Conservation (phyloP, 129 eudicot species). For the Kitagawia praeruptora region DNA sequence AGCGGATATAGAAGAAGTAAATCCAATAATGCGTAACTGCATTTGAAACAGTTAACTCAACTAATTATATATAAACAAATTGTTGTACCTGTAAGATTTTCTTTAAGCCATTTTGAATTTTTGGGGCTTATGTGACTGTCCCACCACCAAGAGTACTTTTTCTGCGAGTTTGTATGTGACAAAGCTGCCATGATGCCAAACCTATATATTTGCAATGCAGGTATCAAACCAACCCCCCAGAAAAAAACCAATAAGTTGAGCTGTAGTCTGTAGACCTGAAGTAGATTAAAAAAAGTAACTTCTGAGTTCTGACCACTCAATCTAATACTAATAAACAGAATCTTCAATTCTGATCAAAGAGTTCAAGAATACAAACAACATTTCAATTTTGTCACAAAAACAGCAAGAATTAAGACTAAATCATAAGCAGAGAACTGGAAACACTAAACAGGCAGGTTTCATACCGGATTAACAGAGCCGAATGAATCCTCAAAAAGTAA, state of each 20-base stretch:
- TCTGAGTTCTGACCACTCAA: slow-evolving; percentile 6
- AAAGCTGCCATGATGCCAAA: slow-evolving; percentile 47
- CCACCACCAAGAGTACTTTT: slow-evolving; percentile 99
- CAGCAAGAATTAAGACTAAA: background rate
- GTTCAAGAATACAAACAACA: background rate
- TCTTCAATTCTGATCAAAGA: slow-evolving; percentile 16
- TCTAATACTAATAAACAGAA: slow-evolving; percentile 3
- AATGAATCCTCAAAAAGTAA: background rate
- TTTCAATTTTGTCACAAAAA: background rate
- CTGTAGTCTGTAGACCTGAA: background rate
- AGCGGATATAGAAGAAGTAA: background rate
- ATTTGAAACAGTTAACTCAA: background rate
- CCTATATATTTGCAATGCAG: background rate
- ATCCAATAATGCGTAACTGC: background rate
- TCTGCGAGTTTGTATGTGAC: slow-evolving; percentile 39
- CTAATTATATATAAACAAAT: background rate
- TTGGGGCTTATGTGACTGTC: slow-evolving; percentile 96
- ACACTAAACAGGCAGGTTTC: background rate
- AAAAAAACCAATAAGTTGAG: background rate
- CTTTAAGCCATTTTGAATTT: slow-evolving; percentile 94
- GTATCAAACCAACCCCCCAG: background rate
- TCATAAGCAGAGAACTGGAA: background rate
- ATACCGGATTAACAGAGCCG: background rate
- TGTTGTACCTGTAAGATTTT: slow-evolving; percentile 76
- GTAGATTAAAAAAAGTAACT: background rate